Percentiles rank a stretch among this genome's conserved stretches.
These are phyloP conservation scores for Hericium coralloides DNA, from an alignment of 768 basidiomycete genomes.

Conservation along the genomic window DNA sequence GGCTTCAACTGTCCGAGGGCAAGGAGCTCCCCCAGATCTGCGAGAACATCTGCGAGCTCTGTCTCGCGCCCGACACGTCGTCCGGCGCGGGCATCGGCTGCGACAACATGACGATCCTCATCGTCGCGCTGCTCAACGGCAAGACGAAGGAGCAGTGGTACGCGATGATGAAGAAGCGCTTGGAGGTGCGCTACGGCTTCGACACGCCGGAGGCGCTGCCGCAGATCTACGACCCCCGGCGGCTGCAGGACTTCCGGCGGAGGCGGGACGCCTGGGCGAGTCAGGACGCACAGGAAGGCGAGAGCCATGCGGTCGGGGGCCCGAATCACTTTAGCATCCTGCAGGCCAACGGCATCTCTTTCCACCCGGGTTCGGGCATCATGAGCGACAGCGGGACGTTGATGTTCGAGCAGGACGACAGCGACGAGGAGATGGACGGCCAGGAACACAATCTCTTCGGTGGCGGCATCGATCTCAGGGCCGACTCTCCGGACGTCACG, in stretches of 20 bases:
- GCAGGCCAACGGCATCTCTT: constrained; percentile 51
- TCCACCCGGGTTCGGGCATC: constrained; percentile 45
- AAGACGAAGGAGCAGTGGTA: constrained; percentile 92
- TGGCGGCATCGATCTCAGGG: constrained; percentile 3
- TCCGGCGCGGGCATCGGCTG: constrained; percentile 91
- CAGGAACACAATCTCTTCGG: constrained; percentile 4
- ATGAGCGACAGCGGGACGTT: constrained; percentile 38
- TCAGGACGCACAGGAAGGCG: constrained; percentile 25
- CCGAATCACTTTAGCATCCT: not conserved
- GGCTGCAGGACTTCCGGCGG: constrained; percentile 54
- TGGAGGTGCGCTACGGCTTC: constrained; percentile 67
- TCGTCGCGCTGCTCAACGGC: constrained; percentile 82
- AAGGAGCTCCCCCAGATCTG: constrained; percentile 76
- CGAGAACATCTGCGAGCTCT: constrained; percentile 86
- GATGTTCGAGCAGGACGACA: constrained; percentile 57
- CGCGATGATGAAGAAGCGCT: constrained; percentile 77
- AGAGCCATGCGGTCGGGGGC: not conserved
- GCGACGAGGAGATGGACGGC: constrained; percentile 47
- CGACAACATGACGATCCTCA: constrained; percentile 97
- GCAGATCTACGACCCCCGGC: constrained; percentile 62
- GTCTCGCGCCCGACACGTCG: constrained; percentile 88
- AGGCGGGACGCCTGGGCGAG: constrained; percentile 49
- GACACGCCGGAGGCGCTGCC: constrained; percentile 68
- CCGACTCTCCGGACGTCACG: constrained; percentile 38
- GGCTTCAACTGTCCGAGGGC: constrained; percentile 72